Evolutionary conservation across 2,329 filamentous ascomycete genomes (phyloP), one percentile per base, ranked within the genome.

Genomic region (Penicillium olsonii): DNA sequence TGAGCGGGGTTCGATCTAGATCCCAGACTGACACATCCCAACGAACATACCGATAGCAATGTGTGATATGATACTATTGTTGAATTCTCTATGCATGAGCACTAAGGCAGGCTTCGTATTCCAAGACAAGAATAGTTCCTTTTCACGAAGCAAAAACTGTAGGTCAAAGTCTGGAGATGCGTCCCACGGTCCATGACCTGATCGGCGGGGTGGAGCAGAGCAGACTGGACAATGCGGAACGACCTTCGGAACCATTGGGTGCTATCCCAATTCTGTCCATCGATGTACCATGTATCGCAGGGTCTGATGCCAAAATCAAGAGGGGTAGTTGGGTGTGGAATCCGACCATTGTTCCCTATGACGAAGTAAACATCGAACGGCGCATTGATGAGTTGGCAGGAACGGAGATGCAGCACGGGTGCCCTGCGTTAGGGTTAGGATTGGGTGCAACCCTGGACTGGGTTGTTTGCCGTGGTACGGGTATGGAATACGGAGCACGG

Each of bases 181-280:
- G 44, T 37, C 15, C 39, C 29, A 14, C 17, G 8, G 34, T 50
- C 52, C 11, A 37, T 49, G 52, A 45, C 37, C 38, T 18, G 55
- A 34, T 56, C 54, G 51, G 46, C 33, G 8, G 12, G 42, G 49
- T 48, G 51, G 55, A 54, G 47, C 11, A 37, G 41, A 45, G 29
- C 26, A n/a, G 46, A 54, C 47, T 54, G 46, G 57, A 42, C 37
- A 17, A 43, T 26, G 35, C 8, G 18, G 22, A 26, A 31, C 10
- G 15, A 11, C 6, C 15, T 9, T 29, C 20, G 24, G 14, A 34
- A 24, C 9, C 37, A 31, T n/a, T 47, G 56, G 37, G 48, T 34
- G 37, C 27, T 26, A 50, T 41, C 48, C 41, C 27, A 38, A 42
- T 26, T 47, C 33, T 17, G 24, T 15, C 39, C 14, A 40, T 47